These are phyloP conservation scores for Achaetomium macrosporum DNA, from an alignment of 2,329 filamentous ascomycete genomes.

Conservation along the genomic window DNA sequence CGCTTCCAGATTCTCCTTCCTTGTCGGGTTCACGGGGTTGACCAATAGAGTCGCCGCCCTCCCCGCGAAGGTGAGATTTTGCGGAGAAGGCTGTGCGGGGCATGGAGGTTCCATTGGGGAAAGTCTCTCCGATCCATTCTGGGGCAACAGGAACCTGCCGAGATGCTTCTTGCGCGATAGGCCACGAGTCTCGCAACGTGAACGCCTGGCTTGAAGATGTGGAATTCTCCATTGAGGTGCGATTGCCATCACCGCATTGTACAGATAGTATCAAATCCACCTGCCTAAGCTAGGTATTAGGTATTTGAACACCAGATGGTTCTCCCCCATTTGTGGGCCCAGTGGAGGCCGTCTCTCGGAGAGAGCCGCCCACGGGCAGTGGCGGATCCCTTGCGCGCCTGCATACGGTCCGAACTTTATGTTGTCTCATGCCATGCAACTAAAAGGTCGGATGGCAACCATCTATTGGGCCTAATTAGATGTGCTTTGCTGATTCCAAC, in stretches of 20 bases:
- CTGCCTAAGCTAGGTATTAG: no score
- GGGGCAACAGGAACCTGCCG: neutral
- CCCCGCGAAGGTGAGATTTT: conserved; percentile 1
- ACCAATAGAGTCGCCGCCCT: neutral
- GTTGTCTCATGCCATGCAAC: neutral
- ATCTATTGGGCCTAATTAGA: neutral
- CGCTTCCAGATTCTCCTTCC: conserved; percentile 4
- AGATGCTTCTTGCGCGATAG: neutral
- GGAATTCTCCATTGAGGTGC: no score
- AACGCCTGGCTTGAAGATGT: no score
- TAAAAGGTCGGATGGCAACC: neutral
- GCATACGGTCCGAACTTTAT: no score
- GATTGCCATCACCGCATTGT: no score
- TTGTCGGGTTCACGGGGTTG: neutral
- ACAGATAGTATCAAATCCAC: no score
- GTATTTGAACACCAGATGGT: no score
- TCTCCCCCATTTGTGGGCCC: no score
- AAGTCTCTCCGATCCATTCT: conserved; percentile 7
- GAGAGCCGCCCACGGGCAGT: no score
- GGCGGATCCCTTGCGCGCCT: no score
- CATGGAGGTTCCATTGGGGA: neutral
- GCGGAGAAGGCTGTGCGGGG: conserved; percentile 9
- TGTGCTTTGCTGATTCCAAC: neutral
- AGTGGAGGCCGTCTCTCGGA: no score
- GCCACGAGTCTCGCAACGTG: no score